Base-by-base conservation (phyloP, 768 basidiomycete genomes). In the Auriscalpium orientale region DNA sequence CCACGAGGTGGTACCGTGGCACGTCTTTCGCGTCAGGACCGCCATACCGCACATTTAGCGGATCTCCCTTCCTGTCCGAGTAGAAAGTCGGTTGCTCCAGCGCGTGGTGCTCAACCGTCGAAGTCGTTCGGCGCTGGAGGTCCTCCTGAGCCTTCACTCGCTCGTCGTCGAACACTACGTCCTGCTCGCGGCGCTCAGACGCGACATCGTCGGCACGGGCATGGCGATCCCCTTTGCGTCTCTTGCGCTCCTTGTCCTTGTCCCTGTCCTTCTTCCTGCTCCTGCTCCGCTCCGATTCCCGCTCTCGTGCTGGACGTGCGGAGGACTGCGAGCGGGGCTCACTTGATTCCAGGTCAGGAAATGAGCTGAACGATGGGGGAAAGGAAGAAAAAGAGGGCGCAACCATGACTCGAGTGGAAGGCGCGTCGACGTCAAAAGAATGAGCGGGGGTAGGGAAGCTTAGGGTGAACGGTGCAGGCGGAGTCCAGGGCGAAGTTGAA, bases 281-380 rank as follows among this genome's bases (percentile, higher is more conserved):
- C 28, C 28, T 28, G 28, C 28, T 28, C 28, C 28, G 28, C 28
- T 28, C 28, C 28, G 28, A 28, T 28, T 28, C 28, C 28, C 28
- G 28, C 28, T 28, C 28, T 28, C 28, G 28, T 7, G 46, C 46
- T 10, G 20, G 16, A 16, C 10, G 10, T 10, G 21, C 46, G 16
- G 46, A 28, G 56, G n/a, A n/a, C n/a, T 10, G 46, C 12, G 55
- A 45, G 33, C 21, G 60, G 58, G 20, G 53, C 38, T 62, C 56
- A 51, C 73, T 77, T 5, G 76, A 68, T 4, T 72, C 76, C 51
- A 80, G 56, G 53, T 85, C 81, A 37, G 87, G 86, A 66, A 89
- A 89, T 28, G 86, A 86, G 13, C 77, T 66, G 66, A 89, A 89
- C 2, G 83, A 81, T 1, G 83, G 81, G 34, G 83, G 77, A 64